Evolutionary conservation across 176 grass and related monocot species (phyloP), one percentile per base, ranked within the genome.

Genomic region (Canna indica): DNA sequence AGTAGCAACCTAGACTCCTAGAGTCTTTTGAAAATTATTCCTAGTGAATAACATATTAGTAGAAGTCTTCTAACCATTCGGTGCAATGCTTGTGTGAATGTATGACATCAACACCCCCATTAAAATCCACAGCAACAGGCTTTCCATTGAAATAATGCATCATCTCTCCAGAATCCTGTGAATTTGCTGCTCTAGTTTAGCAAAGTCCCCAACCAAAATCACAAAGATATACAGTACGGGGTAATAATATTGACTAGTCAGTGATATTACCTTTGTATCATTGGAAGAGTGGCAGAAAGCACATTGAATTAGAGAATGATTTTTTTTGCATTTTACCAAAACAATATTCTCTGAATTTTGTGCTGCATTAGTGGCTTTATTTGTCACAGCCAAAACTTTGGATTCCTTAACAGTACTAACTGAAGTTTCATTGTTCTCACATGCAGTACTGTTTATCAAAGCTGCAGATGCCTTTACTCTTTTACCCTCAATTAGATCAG

Each of bases 51-150:
- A 30, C 25, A 47, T 46, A 35, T 31, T 38, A 47, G 0, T 3
- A 75, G 54, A 80, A 42, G 31, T 56, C 31, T 58, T 69, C 48
- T 81, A 46, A 96, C 92, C 92, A 96, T 77, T 96, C 88, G 31
- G 80, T 75, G 79, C 92, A 96, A 75, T 91, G 86, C 84, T 91
- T 96, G 75, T 96, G 92, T 74, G 81, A 76, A 57, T 91, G 81
- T 73, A 91, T 58, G 27, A 91, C 64, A 78, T 74, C 76, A 57
- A 46, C n/a, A 11, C 84, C 85, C 67, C 64, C 80, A 81, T 63
- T 77, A 66, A 84, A 80, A 77, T 85, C 77, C 67, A 67, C 61
- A 75, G 79, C 62, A 34, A 86, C 81, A 72, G 90, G 74, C 75
- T 82, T 80, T 36, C 92, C 88, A 3, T 86, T 74, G 61, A 80